Base-by-base conservation (phyloP, 345 rosid species). In the Xanthoceras sorbifolium region DNA sequence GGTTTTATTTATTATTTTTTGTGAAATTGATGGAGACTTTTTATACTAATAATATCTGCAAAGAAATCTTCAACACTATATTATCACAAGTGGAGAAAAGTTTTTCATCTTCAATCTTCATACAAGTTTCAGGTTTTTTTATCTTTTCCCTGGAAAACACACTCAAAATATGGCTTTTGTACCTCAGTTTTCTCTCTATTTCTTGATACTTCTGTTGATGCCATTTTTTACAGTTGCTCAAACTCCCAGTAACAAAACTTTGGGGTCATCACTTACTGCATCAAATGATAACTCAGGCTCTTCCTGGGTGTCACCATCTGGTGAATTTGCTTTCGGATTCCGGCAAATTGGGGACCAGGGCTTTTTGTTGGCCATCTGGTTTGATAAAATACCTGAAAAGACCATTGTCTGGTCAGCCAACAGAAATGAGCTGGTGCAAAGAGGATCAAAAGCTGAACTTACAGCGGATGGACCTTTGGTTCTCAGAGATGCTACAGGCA, bases 321-420 rank as follows among this genome's bases (percentile, higher is more conserved):
- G 84, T 3, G 87, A 86, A 17, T 86, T 84, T 22, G 84, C 87
- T 0, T 82, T 86, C 14, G 89, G 89, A 6, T 83, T 86, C 76
- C 69, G 23, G n/a, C 44, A 66, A 57, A 55, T 82, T 18, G 52
- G 50, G 8, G 48, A 54, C 5, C 25, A 3, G 25, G 60, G 60
- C 69, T 79, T 67, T 74, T 60, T 82, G 48, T 67, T 84, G 3
- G 80, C 85, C 23, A 77, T 86, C 36, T 84, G 87, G 89, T 86
- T 77, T 57, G 44, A 86, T 38, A 82, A 80, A 42, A 78, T 86
- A 32, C 82, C 84, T 6, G 79, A 82, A 20, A 82, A 60, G 63
- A 84, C 85, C 26, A 63, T 79, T 1, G 82, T 84, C 40, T 84
- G 89, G 84, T 86, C 78, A 11, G 89, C 87, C 8, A 80, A 82